phyloP scores from a whole-genome alignment of 2,329 filamentous ascomycete genomes.

The Paecilomyces sp. region DNA sequence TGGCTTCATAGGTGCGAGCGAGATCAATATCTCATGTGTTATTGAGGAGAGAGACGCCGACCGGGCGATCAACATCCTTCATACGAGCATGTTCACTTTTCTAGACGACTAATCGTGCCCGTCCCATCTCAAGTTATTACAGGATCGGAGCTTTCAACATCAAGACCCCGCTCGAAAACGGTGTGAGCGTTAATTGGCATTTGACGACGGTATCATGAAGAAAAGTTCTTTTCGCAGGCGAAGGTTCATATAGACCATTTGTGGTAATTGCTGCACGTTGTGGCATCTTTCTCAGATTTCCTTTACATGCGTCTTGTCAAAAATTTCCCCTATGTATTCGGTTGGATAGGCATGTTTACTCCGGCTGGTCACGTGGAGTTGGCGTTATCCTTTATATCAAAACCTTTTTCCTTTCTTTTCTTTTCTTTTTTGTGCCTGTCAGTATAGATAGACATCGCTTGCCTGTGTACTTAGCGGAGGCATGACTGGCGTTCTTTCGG shows the following conservation, averaged over 20 bases:
- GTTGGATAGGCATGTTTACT: not conserved
- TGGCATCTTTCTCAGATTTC: not conserved
- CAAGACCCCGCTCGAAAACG: not conserved
- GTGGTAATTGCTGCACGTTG: not conserved
- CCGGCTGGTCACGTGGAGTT: not conserved
- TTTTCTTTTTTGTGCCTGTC: not conserved
- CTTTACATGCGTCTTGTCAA: not conserved
- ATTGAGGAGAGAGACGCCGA: slow-evolving; percentile 88
- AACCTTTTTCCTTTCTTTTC: not conserved
- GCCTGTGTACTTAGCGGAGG: not conserved
- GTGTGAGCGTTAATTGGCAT: not conserved
- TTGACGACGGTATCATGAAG: not conserved
- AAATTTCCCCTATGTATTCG: not conserved
- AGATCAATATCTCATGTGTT: slow-evolving; percentile 98
- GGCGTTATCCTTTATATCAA: not conserved
- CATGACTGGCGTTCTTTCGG: not conserved
- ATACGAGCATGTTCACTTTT: slow-evolving; percentile 95
- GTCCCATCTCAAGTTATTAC: not conserved
- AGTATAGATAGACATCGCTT: not conserved
- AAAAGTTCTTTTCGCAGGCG: not conserved
- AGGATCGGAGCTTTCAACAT: not conserved
- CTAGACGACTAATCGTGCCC: slow-evolving; percentile 61
- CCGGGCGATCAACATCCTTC: slow-evolving; percentile 89
- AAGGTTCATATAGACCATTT: not conserved
- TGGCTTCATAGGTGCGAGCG: slow-evolving; percentile 66